Percentiles rank a stretch among this genome's conserved stretches.
Evolutionary conservation across 108 stramenopile species (phyloP).

Genomic region (Schizochytrium sp.): DNA sequence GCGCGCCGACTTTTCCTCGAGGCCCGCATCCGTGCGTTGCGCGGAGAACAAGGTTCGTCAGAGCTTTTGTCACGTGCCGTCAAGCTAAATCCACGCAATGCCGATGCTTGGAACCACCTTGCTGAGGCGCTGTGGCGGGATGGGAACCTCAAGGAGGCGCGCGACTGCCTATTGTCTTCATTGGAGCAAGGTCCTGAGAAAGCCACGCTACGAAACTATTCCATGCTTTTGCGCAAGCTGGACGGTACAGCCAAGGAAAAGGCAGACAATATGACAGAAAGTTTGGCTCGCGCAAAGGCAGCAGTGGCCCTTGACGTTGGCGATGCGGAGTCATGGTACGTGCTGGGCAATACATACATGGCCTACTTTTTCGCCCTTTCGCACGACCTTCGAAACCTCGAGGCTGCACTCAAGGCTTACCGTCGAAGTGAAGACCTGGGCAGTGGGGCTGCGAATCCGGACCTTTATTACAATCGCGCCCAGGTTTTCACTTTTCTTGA

Average conservation of each 20-base stretch:
- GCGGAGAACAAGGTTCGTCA: slow-evolving; percentile 9
- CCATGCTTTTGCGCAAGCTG: slow-evolving; percentile 29
- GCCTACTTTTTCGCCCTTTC: slow-evolving; percentile 23
- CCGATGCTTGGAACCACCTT: slow-evolving; percentile 27
- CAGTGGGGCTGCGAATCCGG: slow-evolving; percentile 24
- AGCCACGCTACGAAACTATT: slow-evolving; percentile 25
- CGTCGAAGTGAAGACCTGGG: neutral
- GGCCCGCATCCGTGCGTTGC: neutral
- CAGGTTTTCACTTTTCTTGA: slow-evolving; percentile 30
- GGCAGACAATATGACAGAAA: neutral
- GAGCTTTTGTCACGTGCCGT: slow-evolving; percentile 24
- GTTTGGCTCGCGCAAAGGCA: slow-evolving; percentile 26
- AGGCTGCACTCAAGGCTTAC: slow-evolving; percentile 34
- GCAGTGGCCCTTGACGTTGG: slow-evolving; percentile 25
- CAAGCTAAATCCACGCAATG: slow-evolving; percentile 29
- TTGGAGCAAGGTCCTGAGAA: slow-evolving; percentile 20
- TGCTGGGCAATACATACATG: slow-evolving; percentile 38
- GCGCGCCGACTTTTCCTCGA: neutral
- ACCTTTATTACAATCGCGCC: slow-evolving; percentile 35
- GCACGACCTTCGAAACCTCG: slow-evolving; percentile 20
- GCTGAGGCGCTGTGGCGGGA: slow-evolving; percentile 43
- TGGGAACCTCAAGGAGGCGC: slow-evolving; percentile 20
- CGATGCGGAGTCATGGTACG: slow-evolving; percentile 38
- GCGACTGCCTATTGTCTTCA: slow-evolving; percentile 22
- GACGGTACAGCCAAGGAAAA: neutral